phyloP scores from a whole-genome alignment of 1,284 basidiomycete species.

The Porogramme epimiltina region DNA sequence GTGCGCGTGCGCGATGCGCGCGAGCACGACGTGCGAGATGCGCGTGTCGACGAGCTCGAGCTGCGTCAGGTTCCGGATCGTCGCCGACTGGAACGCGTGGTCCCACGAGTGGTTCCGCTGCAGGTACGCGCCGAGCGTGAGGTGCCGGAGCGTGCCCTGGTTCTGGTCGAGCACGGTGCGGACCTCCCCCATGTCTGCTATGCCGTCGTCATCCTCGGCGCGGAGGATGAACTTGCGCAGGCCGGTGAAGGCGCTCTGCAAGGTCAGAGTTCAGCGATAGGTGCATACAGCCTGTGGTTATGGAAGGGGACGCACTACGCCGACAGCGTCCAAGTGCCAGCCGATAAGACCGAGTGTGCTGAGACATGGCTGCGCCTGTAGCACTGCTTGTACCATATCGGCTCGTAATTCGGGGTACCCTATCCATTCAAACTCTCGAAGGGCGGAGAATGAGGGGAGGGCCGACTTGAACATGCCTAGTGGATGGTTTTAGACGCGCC shows the following conservation, averaged over 20 bases:
- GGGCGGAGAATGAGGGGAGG: constrained; percentile 58
- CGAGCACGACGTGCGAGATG: constrained; percentile 61
- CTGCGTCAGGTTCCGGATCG: constrained; percentile 64
- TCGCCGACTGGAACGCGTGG: constrained; percentile 57
- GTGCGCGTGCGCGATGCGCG: constrained; percentile 61
- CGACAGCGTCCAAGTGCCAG: constrained; percentile 71
- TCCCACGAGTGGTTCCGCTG: constrained; percentile 66
- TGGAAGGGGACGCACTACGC: constrained; percentile 36
- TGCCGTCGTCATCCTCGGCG: constrained; percentile 69
- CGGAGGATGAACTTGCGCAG: constrained; percentile 65
- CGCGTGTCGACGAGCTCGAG: constrained; percentile 68
- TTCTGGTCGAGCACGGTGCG: constrained; percentile 63
- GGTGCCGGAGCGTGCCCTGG: constrained; percentile 55
- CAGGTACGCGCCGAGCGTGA: constrained; percentile 66
- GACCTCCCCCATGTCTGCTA: constrained; percentile 69
- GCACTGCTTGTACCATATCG: constrained; percentile 59
- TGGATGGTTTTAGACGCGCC: background rate
- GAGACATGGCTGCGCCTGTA: constrained; percentile 52
- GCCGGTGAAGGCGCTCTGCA: constrained; percentile 50
- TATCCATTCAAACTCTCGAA: constrained; percentile 70
- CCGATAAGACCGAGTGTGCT: constrained; percentile 62
- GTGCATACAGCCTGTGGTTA: background rate
- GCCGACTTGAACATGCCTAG: constrained; percentile 59
- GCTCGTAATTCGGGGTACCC: constrained; percentile 66
- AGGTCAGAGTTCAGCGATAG: background rate